Evolutionary conservation across 2,329 filamentous ascomycete species (phyloP), one percentile per base, ranked within the genome.

Genomic region (Curvularia verruculosa): DNA sequence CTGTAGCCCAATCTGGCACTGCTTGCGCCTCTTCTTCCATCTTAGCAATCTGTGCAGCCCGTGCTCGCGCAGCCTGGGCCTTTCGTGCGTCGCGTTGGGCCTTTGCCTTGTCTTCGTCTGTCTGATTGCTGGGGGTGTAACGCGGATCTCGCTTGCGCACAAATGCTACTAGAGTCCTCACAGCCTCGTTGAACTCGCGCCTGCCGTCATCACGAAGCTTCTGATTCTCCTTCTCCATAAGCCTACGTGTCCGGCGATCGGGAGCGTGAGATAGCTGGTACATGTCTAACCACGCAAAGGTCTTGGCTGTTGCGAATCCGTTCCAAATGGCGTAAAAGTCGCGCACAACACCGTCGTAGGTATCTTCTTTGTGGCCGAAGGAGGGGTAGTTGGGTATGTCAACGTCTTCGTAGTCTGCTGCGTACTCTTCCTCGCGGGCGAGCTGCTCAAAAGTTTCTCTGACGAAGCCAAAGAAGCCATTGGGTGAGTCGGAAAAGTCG

Each of bases 201-300:
- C 90, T 85, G 2, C 87, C 92, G 51, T 94, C 90, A 19, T 97
- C 93, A 50, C 95, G 85, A 23, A 89, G 78, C 62, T 89, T 90
- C 66, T 88, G 90, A 75, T 99, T 99, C 74, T 97, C 94, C 76
- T 96, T 97, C 73, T 98, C 95, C 88, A 98, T 96, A 37, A 91
- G 70, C 29, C 95, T 86, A 49, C 94, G 87, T 15, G 91, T 83
- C 36, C 89, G 86, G 49, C 95, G 87, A 77, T 99, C 94, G 1
- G 92, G 92, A 1, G 92, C 94, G 67, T 97, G 92, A 0, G 89
- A 89, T 19, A 92, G 83, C 48, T 89, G 85, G 77, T 96, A 95
- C 59, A 86, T 84, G 73, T 99, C 93, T 73, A 89, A 90, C 94
- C 95, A 99, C 1, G 89, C 83, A 73, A 96, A 99, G 0, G 85